Percentiles rank a stretch among this genome's conserved stretches.
Evolutionary conservation across 306 rosid species (phyloP).

Genomic region (peach (Prunus persica)): DNA sequence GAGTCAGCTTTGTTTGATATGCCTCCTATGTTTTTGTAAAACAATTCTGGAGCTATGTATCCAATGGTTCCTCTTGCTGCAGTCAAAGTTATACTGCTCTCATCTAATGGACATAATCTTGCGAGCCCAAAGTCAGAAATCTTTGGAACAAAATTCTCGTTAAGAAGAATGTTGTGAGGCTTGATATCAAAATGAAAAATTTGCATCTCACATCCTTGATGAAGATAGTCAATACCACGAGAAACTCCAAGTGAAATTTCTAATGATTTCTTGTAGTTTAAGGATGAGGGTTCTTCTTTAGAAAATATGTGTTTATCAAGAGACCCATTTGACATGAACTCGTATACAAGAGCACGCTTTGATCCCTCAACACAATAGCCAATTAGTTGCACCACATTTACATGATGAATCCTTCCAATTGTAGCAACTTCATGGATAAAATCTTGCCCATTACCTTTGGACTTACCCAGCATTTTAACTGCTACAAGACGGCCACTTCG

Average conservation of each 20-base stretch:
- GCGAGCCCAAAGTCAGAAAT: background rate
- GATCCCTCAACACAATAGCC: background rate
- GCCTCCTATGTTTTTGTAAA: background rate
- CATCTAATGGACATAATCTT: background rate
- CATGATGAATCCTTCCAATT: background rate
- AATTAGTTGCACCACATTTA: background rate
- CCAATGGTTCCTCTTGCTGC: conserved; percentile 4
- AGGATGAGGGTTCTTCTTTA: background rate
- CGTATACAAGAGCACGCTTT: conserved; percentile 1
- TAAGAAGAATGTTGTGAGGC: background rate
- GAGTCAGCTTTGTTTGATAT: background rate
- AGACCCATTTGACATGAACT: background rate
- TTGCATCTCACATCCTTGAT: conserved; percentile 1
- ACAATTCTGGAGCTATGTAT: background rate
- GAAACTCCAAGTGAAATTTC: background rate
- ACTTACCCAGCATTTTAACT: no score
- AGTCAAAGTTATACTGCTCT: no score
- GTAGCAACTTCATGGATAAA: background rate
- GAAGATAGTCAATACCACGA: background rate
- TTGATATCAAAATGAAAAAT: conserved; percentile 11
- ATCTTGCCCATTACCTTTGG: no score
- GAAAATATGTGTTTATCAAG: conserved; percentile 7
- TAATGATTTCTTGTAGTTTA: background rate
- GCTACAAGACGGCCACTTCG: no score
- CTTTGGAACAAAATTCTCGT: background rate